Evolutionary conservation across 2,329 filamentous ascomycete genomes (phyloP).

Genomic region (Diaporthe sp.): DNA sequence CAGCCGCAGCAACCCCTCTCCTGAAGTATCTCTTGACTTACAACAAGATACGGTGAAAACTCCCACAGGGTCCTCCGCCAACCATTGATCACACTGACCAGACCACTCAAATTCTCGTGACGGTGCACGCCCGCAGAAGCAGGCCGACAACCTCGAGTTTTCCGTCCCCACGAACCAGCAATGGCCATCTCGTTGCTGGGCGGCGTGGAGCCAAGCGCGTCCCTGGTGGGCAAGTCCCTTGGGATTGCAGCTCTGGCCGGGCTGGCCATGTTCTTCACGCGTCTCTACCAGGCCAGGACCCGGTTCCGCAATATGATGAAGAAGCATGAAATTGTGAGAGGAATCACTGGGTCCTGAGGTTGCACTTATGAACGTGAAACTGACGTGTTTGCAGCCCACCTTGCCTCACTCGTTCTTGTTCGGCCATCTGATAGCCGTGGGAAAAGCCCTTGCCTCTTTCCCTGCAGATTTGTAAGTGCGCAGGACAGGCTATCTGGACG

Average conservation of each 20-base stretch:
- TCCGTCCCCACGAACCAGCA: not conserved
- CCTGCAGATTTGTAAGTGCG: conserved; percentile 48
- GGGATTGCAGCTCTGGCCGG: conserved; percentile 24
- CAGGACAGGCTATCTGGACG: conserved; percentile 44
- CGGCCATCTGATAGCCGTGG: conserved; percentile 49
- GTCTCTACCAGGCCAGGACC: conserved; percentile 48
- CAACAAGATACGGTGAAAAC: not conserved
- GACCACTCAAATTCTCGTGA: not conserved
- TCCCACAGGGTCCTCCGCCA: not conserved
- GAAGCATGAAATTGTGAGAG: conserved; percentile 49
- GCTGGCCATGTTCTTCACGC: conserved; percentile 45
- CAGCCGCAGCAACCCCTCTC: not conserved
- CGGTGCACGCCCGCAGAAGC: not conserved
- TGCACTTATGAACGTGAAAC: not conserved
- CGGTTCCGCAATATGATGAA: conserved; percentile 45
- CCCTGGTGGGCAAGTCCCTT: not conserved
- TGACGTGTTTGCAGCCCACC: conserved; percentile 46
- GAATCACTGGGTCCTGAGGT: too few relatives aligned
- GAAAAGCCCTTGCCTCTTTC: conserved; percentile 46
- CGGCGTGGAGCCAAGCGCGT: conserved; percentile 7
- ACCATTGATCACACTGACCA: not conserved
- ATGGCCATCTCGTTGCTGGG: not conserved
- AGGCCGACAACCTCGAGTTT: not conserved
- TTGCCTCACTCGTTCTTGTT: conserved; percentile 54
- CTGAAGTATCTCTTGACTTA: not conserved